Percentiles rank a stretch among this genome's conserved stretches.
These are phyloP conservation scores for Amanita muscaria DNA, from an alignment of 768 basidiomycete species.

Conservation along the genomic window DNA sequence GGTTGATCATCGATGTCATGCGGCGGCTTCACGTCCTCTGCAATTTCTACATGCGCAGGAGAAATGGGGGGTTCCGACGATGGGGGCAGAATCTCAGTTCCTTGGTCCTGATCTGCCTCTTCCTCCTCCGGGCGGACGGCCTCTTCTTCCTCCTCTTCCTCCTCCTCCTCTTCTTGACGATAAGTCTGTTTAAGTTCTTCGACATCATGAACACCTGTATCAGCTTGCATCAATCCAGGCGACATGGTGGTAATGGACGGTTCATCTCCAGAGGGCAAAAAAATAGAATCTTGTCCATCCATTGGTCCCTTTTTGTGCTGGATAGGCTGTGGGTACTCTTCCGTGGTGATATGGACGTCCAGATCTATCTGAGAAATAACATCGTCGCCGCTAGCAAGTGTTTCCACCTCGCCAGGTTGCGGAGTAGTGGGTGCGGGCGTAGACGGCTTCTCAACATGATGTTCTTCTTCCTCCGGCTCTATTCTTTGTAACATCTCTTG, in stretches of 20 bases:
- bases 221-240: not conserved
- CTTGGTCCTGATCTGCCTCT: slow-evolving; percentile 7
- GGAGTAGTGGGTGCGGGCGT: not conserved
- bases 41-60: not conserved
- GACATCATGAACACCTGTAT: not conserved
- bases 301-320: not conserved
- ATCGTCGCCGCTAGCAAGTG: not conserved
- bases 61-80: not conserved
- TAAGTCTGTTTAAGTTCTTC: slow-evolving; percentile 6
- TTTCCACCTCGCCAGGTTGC: not conserved
- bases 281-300: not conserved
- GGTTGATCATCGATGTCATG: not conserved
- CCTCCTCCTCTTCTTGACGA: slow-evolving; percentile 8
- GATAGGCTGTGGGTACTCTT: not conserved
- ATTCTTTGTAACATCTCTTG: too few species aligned
- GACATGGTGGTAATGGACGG: not conserved
- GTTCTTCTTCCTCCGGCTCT: not conserved
- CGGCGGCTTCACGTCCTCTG: slow-evolving; percentile 1
- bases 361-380: not conserved
- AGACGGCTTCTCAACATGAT: not conserved
- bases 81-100: not conserved
- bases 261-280: not conserved
- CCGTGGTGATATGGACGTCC: not conserved
- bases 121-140: slow-evolving; percentile 5
- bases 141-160: slow-evolving; percentile 10